These are phyloP conservation scores for Gremmenia infestans DNA, from an alignment of 2,329 filamentous ascomycete species.

Conservation along the genomic window DNA sequence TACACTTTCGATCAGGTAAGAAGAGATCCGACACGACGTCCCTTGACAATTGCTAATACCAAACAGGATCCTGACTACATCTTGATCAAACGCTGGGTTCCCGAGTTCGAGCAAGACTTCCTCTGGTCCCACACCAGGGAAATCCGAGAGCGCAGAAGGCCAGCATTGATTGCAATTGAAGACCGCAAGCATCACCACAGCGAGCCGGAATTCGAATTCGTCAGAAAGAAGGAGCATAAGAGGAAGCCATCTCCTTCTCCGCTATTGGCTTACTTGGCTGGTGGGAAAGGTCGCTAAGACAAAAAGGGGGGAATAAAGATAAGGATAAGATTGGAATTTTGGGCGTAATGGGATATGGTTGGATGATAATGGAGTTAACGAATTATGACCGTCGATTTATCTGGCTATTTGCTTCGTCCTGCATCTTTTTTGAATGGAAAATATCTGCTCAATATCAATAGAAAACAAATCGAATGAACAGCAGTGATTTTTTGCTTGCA, in stretches of 20 bases:
- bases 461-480: not conserved
- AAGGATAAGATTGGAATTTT: not conserved
- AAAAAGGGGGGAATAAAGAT: not conserved
- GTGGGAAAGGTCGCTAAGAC: constrained; percentile 20
- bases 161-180: constrained; percentile 21
- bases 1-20: constrained; percentile 54
- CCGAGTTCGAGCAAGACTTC: constrained; percentile 64
- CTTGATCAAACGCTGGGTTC: constrained; percentile 68
- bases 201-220: constrained; percentile 27
- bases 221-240: constrained; percentile 29
- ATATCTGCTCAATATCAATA: constrained; percentile 20
- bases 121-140: constrained; percentile 67
- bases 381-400: constrained; percentile 2
- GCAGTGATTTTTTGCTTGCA: too few relatives aligned
- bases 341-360: constrained; percentile 2
- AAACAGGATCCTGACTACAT: constrained; percentile 62
- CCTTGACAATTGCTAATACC: constrained; percentile 30
- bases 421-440: constrained; percentile 1
- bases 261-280: constrained; percentile 29
- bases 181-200: constrained; percentile 19
- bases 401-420: not conserved
- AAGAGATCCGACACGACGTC: constrained; percentile 1
- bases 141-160: constrained; percentile 34
- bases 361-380: constrained; percentile 1
- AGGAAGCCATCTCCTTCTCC: constrained; percentile 27